Evolutionary conservation across 176 grass and related monocot species (phyloP).

Genomic region (Chloris gayana): DNA sequence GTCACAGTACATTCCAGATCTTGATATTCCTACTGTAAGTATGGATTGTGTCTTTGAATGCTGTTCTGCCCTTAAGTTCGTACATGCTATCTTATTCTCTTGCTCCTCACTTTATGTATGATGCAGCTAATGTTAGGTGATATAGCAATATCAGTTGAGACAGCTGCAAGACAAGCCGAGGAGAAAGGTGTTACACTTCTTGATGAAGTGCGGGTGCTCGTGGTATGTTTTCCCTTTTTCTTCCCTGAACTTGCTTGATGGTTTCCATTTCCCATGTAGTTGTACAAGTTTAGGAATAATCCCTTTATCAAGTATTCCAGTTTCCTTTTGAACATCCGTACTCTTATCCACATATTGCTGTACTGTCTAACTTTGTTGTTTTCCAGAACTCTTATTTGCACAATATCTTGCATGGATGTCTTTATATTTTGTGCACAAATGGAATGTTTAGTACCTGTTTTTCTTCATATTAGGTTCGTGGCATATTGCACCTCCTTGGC

Average conservation of each 20-base stretch:
- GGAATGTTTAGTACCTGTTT: constrained; percentile 1
- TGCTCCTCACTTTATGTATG: constrained; percentile 20
- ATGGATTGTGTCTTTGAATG: constrained; percentile 31
- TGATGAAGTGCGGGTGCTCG: constrained; percentile 84
- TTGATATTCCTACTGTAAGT: constrained; percentile 87
- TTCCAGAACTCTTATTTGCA: too few relatives aligned
- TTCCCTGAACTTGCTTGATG: constrained; percentile 1
- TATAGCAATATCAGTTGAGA: constrained; percentile 91
- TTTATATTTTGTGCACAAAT: not conserved
- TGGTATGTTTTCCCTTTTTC: constrained; percentile 48
- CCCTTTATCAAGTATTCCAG: not conserved
- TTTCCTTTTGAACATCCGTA: not conserved
- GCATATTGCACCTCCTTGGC: constrained; percentile 84
- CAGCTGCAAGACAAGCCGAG: constrained; percentile 87
- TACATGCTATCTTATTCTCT: constrained; percentile 13
- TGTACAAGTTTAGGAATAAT: not conserved
- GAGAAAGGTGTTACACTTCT: constrained; percentile 87
- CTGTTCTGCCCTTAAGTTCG: constrained; percentile 16
- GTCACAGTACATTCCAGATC: constrained; percentile 64
- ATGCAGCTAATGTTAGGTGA: constrained; percentile 86
- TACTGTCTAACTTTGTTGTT: too few relatives aligned
- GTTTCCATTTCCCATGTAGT: not conserved
- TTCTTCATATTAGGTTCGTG: constrained; percentile 67
- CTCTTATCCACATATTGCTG: too few relatives aligned
- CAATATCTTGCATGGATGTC: too few relatives aligned